Base-by-base conservation (phyloP, 2,329 filamentous ascomycete species). In the Huntiella decipiens region DNA sequence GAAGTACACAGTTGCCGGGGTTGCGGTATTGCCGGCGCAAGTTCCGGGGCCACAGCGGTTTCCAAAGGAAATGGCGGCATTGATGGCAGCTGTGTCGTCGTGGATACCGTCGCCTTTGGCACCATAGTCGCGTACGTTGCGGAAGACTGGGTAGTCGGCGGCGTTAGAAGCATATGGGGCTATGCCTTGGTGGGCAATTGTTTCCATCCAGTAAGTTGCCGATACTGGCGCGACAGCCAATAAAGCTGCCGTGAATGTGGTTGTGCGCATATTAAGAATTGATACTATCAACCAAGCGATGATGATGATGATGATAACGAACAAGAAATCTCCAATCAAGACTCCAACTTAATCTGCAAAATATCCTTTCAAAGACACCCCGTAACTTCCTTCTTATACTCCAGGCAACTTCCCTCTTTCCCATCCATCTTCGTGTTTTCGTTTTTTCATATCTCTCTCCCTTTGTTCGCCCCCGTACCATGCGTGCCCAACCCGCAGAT, bases 111-210 rank as follows among this genome's bases (percentile, higher is more conserved):
- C 61, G 2, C 61, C 61, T 33, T 51, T 55, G 35, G 61, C 61
- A 7, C 66, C 66, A 52, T 58, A 67, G 43, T 62, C 60, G 53
- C 63, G 66, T 38, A 70, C 66, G 48, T 68, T 69, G 4, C 67
- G 58, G 53, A 66, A 70, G 28, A 70, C 60, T 17, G 58, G 52
- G 53, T 70, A 70, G 16, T 49, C 51, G 4, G 39, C 8, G 13
- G 59, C 56, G 51, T 66, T 58, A 1, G 54, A 45, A 51, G 67
- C 66, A 58, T 67, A 69, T 2, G 67, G 58, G 0, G 67, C 62
- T 15, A 64, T 56, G 45, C 68, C 68, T 47, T 66, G 64, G 51
- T 69, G 68, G 8, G 55, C 53, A 46, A 70, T 59, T 15, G 61
- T 57, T 31, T 66, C 65, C 58, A 70, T 61, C 63, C 62, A 64